These are phyloP conservation scores for Volvox africanus DNA, from an alignment of 139 green algal genomes.

Conservation along the genomic window DNA sequence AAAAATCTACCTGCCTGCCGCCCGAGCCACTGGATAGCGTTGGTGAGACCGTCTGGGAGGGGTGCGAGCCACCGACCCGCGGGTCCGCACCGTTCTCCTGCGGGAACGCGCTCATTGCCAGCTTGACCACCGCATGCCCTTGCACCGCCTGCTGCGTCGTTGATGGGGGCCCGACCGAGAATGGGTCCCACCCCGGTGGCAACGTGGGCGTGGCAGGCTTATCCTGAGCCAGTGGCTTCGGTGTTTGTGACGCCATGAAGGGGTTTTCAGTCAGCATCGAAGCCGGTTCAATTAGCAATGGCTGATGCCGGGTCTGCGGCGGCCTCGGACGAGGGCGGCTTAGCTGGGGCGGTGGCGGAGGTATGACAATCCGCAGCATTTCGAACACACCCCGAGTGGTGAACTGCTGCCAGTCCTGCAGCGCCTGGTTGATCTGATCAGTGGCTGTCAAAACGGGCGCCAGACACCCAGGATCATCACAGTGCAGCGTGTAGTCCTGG, in stretches of 20 bases:
- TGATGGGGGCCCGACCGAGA: too few species aligned
- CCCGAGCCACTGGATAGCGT: too few species aligned
- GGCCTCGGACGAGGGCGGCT: not conserved
- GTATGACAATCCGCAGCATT: not conserved
- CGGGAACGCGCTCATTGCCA: too few species aligned
- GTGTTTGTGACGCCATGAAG: not conserved
- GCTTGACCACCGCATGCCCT: too few species aligned
- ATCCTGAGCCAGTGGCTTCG: not conserved
- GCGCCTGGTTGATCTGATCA: slow-evolving; percentile 19
- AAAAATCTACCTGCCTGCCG: too few species aligned
- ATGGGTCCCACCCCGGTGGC: not conserved
- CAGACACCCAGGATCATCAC: not conserved
- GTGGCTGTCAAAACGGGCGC: slow-evolving; percentile 8
- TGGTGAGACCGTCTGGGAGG: too few species aligned
- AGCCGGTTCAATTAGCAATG: not conserved
- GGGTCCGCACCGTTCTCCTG: too few species aligned
- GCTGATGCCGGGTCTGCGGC: not conserved
- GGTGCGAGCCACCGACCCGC: too few species aligned
- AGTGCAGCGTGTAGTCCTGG: slow-evolving; percentile 43
- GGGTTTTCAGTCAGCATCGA: not conserved
- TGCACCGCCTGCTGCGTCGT: too few species aligned
- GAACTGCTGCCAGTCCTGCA: slow-evolving; percentile 41
- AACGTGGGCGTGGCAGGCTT: not conserved
- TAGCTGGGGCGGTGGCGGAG: not conserved
- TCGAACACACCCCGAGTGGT: slow-evolving; percentile 23